phyloP scores from a whole-genome alignment of 1,284 basidiomycete genomes.

The Peniophora sp. region DNA sequence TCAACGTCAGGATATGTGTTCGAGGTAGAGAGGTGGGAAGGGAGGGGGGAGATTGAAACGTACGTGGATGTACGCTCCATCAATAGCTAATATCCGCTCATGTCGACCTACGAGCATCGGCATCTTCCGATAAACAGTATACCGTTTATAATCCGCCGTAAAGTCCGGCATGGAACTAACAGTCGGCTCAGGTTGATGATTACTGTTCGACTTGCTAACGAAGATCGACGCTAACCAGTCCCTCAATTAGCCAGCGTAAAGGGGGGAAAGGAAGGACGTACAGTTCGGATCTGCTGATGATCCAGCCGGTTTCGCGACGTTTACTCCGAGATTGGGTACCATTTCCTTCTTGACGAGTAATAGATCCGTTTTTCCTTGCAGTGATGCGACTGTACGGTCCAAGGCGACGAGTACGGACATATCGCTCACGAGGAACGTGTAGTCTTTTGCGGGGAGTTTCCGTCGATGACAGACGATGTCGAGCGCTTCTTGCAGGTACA shows the following conservation, averaged over 20 bases:
- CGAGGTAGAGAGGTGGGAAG: neutral
- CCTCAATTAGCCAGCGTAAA: neutral
- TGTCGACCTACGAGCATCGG: constrained; percentile 88
- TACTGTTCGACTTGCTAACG: constrained; percentile 74
- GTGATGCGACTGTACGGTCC: constrained; percentile 90
- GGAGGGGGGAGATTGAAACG: constrained; percentile 17
- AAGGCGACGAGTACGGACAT: constrained; percentile 83
- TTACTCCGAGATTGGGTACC: constrained; percentile 63
- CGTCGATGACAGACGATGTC: constrained; percentile 78
- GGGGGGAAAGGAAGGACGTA: constrained; percentile 24
- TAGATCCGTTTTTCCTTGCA: constrained; percentile 83
- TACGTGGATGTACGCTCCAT: constrained; percentile 92
- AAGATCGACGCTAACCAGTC: constrained; percentile 75
- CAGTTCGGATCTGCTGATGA: constrained; percentile 88
- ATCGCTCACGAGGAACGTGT: constrained; percentile 75
- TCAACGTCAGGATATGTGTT: too few species aligned
- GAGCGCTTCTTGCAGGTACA: constrained; percentile 95
- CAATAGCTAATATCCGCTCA: constrained; percentile 88
- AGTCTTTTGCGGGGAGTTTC: constrained; percentile 73
- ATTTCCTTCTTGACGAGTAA: constrained; percentile 76
- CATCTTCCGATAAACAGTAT: constrained; percentile 89
- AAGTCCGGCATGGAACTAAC: constrained; percentile 51
- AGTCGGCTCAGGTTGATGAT: constrained; percentile 48
- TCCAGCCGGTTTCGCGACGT: constrained; percentile 48
- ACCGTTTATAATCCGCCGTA: constrained; percentile 86